Conservation (phyloP, 2,329 filamentous ascomycete species). For the Penicillium sp. region DNA sequence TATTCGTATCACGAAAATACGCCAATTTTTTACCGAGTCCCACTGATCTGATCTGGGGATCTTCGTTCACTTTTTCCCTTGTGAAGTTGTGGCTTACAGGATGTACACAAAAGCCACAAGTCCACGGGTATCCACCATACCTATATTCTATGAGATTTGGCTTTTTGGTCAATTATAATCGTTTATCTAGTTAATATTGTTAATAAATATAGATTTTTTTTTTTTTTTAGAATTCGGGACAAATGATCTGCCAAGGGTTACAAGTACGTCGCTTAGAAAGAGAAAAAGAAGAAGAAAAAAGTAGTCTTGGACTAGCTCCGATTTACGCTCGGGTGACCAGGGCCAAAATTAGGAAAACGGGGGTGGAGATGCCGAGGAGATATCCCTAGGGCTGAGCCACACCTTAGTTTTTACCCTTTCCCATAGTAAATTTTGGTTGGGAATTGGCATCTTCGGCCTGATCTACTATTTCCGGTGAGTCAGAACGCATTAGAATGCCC, state of each 20-base stretch:
- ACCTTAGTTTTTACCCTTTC: slow-evolving; percentile 10
- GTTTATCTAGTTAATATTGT: background rate
- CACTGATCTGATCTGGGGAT: slow-evolving; percentile 21
- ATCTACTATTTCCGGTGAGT: slow-evolving; percentile 6
- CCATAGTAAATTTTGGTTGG: background rate
- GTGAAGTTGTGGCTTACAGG: slow-evolving; percentile 13
- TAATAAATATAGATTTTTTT: background rate
- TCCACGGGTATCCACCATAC: slow-evolving; percentile 4
- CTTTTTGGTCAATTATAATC: slow-evolving; percentile 1
- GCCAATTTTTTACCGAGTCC: slow-evolving; percentile 4
- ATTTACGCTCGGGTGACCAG: slow-evolving; percentile 13
- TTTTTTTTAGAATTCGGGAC: background rate
- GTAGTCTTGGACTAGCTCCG: slow-evolving; percentile 8
- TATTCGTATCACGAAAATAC: background rate
- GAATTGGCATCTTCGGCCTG: slow-evolving; percentile 8
- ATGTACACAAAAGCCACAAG: slow-evolving; percentile 5
- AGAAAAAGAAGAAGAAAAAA: background rate
- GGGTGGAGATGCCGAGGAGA: slow-evolving; percentile 11
- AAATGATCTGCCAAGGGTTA: slow-evolving; percentile 1
- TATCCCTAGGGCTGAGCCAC: slow-evolving; percentile 24
- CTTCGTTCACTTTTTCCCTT: background rate
- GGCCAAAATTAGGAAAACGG: slow-evolving; percentile 12
- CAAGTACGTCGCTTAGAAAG: background rate
- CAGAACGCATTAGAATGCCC: background rate
- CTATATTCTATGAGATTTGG: slow-evolving; percentile 8